phyloP scores from a whole-genome alignment of 139 green algal genomes.

The Tetradesmus obliquus region DNA sequence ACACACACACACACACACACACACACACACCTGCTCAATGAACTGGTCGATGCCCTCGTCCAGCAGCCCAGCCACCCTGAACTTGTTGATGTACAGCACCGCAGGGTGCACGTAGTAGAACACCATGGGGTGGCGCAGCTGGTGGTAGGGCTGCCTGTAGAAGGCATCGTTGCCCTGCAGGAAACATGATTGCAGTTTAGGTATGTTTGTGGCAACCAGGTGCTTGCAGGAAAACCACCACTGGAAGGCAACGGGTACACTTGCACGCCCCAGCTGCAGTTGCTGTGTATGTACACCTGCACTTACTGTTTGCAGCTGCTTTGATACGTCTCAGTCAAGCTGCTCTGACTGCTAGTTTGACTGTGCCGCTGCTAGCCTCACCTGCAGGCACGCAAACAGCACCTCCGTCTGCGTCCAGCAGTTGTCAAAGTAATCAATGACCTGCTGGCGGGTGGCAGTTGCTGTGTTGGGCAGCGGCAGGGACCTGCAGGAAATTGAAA shows the following conservation, averaged over 20 bases:
- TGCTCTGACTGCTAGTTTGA: neutral
- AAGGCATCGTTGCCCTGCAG: slow-evolving; percentile 75
- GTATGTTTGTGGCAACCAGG: neutral
- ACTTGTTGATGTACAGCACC: slow-evolving; percentile 88
- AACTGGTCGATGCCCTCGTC: slow-evolving; percentile 68
- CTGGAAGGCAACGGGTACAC: neutral
- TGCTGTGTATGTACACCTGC: neutral
- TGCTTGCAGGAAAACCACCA: neutral
- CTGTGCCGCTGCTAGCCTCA: neutral
- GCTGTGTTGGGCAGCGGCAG: slow-evolving; percentile 70
- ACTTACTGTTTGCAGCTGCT: neutral
- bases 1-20: too few relatives aligned
- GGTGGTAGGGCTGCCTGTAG: slow-evolving; percentile 81
- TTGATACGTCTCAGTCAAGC: neutral
- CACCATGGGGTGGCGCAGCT: slow-evolving; percentile 88
- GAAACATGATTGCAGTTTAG: neutral
- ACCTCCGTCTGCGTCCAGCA: slow-evolving; percentile 79
- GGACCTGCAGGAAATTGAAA: slow-evolving; percentile 41
- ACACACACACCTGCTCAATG: slow-evolving; percentile 61
- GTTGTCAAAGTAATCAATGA: slow-evolving; percentile 89
- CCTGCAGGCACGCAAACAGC: slow-evolving; percentile 53
- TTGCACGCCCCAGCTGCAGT: neutral
- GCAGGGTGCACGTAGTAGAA: slow-evolving; percentile 89
- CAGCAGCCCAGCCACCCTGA: slow-evolving; percentile 82
- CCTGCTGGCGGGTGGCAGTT: slow-evolving; percentile 62